A percentile compares a stretch with the other conserved stretches of the same genome.
phyloP scores from a whole-genome alignment of 73 alveolate genomes.

The Stentor coeruleus region DNA sequence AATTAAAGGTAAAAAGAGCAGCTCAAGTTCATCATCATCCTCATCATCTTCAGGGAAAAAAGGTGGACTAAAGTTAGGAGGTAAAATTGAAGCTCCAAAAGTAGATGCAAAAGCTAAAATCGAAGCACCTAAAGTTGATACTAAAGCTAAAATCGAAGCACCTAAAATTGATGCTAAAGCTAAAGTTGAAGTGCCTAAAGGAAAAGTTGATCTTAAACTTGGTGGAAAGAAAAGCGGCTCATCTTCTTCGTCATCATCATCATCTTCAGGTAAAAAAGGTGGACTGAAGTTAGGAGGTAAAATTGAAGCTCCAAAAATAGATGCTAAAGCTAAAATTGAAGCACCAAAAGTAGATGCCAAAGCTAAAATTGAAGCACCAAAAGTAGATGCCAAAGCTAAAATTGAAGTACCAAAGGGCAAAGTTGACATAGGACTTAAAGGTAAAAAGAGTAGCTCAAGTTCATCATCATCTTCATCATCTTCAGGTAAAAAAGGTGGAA shows the following conservation, averaged over 20 bases:
- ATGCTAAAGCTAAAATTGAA: neutral
- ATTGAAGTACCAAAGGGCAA: neutral
- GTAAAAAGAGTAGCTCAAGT: too few species aligned
- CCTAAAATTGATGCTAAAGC: neutral
- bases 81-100: neutral
- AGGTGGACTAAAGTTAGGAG: neutral
- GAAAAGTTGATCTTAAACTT: neutral
- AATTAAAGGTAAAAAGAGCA: too few species aligned
- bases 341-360: neutral
- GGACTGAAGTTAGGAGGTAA: too few species aligned
- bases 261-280: neutral
- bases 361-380: conserved; percentile 1
- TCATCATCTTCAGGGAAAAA: neutral
- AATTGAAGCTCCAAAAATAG: neutral
- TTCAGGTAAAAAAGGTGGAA: neutral
- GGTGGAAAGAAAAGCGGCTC: neutral
- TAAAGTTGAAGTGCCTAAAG: neutral
- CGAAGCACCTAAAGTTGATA: neutral
- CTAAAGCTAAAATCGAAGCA: neutral
- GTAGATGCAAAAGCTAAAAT: neutral
- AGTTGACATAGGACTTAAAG: too few species aligned
- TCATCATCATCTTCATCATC: neutral
- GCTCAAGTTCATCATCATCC: neutral
- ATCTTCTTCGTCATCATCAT: neutral
- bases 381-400: neutral